These are phyloP conservation scores for Diaporthe eres DNA, from an alignment of 2,329 filamentous ascomycete genomes.

Conservation along the genomic window DNA sequence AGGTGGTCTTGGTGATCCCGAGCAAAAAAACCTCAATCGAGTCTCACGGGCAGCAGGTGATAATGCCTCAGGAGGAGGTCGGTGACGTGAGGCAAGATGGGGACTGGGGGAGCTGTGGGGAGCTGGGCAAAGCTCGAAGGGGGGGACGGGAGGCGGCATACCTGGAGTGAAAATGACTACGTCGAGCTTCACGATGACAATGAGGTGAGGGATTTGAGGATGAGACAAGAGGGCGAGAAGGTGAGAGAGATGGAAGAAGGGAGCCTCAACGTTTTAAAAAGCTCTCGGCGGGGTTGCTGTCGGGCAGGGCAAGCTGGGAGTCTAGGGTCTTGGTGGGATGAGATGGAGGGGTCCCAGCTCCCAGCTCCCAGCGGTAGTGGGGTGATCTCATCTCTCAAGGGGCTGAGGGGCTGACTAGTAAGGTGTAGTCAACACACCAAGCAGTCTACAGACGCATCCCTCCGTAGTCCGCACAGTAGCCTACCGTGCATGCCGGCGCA, in stretches of 20 bases:
- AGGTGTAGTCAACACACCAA: neutral
- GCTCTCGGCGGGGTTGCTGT: constrained; percentile 37
- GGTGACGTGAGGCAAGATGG: constrained; percentile 16
- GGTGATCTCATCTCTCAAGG: constrained; percentile 26
- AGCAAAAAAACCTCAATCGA: constrained; percentile 2
- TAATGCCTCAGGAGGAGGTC: constrained; percentile 40
- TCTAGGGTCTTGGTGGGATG: constrained; percentile 39
- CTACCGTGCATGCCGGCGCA: constrained; percentile 10
- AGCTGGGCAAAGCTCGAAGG: neutral
- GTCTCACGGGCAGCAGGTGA: constrained; percentile 21
- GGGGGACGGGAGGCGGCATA: constrained; percentile 19
- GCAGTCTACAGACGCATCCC: neutral
- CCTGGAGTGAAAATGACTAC: constrained; percentile 34
- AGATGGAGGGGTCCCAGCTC: constrained; percentile 36
- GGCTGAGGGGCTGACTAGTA: constrained; percentile 22
- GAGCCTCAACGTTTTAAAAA: constrained; percentile 41
- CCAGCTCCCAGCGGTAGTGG: constrained; percentile 21
- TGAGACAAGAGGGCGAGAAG: constrained; percentile 30
- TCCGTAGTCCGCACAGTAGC: constrained; percentile 3
- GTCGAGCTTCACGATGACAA: constrained; percentile 36
- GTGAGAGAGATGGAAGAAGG: constrained; percentile 15
- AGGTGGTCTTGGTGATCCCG: constrained; percentile 8
- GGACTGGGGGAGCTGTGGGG: neutral
- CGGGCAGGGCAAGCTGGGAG: constrained; percentile 22
- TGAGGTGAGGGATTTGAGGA: constrained; percentile 25